Base-by-base conservation (phyloP, 1,284 basidiomycete species). In the Rhodotorula sp. region DNA sequence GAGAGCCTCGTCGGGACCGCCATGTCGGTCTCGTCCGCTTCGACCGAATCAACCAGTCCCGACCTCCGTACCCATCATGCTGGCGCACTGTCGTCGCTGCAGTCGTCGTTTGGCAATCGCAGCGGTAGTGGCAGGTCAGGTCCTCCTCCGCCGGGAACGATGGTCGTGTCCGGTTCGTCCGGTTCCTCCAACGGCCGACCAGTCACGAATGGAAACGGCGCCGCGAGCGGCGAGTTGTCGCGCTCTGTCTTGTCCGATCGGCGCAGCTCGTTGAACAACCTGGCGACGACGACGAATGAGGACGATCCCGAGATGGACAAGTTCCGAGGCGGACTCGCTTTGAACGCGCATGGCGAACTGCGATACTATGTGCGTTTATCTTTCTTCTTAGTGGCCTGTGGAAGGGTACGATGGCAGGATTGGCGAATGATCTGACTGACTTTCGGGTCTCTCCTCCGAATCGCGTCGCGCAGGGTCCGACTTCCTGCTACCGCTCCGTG, bases 291-390 rank as follows among this genome's bases (percentile, higher is more conserved):
- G 14, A 37, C 68, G 6, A 56, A 33, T 20, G 62, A 64, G 1
- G 56, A 56, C 14, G 58, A 56, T 17, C 33, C 66, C 49, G 73
- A 75, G 26, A 71, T 68, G 53, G 53, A 54, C 18, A n/a, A 26
- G 17, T 75, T 75, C 53, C 68, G 67, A 22, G 74, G 74, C 6
- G 74, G 74, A 0, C 33, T 75, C 26, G 71, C 74, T 20, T 49
- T 73, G 4, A 75, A 75, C 29, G 71, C 74, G 17, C 74, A 75
- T 45, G 69, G 69, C 2, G 71, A 75, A 57, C 54, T 75, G 46
- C 59, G 74, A 20, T 75, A 67, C 63, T 75, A 73, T 58, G 73
- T 71, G 24, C 42, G 70, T 63, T 6, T 6, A 8, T 6, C 46
- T 26, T 29, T 15, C 15, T n/a, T n/a, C n/a, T n/a, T n/a, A n/a